Evolutionary conservation across 2,329 filamentous ascomycete genomes (phyloP).

Genomic region (Trichophyton rubrum): DNA sequence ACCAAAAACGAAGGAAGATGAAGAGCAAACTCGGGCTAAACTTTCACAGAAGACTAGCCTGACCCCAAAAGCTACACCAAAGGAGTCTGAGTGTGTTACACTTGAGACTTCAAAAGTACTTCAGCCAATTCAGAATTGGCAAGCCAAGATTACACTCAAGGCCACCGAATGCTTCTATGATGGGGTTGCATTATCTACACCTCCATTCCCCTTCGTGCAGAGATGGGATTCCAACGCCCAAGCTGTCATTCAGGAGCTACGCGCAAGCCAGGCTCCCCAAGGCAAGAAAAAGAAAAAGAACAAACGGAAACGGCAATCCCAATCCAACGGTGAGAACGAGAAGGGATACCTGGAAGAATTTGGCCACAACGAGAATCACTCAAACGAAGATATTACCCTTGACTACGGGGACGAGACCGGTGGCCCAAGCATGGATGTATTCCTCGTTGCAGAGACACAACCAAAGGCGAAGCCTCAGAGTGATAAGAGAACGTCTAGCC

Average conservation of each 20-base stretch:
- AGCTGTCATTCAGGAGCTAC: conserved; percentile 28
- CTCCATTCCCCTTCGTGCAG: conserved; percentile 82
- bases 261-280: conserved; percentile 18
- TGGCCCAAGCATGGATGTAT: neutral
- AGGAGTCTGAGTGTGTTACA: conserved; percentile 15
- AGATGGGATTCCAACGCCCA: conserved; percentile 73
- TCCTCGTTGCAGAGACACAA: neutral
- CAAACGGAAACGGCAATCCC: conserved; percentile 39
- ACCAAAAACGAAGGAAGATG: conserved; percentile 57
- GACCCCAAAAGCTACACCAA: conserved; percentile 23
- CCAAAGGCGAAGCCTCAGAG: neutral
- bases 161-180: conserved; percentile 78
- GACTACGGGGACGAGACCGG: conserved; percentile 8
- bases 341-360: neutral
- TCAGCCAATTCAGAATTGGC: conserved; percentile 55
- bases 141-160: conserved; percentile 56
- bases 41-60: conserved; percentile 43
- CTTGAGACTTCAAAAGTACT: conserved; percentile 21
- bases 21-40: conserved; percentile 48
- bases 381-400: conserved; percentile 4
- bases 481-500: neutral
- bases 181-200: conserved; percentile 54
- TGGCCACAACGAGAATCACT: neutral
- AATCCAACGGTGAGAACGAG: conserved; percentile 32
- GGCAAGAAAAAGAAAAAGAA: conserved; percentile 41